phyloP scores from a whole-genome alignment of 2,329 filamentous ascomycete species.

The Colletotrichum godetiae region DNA sequence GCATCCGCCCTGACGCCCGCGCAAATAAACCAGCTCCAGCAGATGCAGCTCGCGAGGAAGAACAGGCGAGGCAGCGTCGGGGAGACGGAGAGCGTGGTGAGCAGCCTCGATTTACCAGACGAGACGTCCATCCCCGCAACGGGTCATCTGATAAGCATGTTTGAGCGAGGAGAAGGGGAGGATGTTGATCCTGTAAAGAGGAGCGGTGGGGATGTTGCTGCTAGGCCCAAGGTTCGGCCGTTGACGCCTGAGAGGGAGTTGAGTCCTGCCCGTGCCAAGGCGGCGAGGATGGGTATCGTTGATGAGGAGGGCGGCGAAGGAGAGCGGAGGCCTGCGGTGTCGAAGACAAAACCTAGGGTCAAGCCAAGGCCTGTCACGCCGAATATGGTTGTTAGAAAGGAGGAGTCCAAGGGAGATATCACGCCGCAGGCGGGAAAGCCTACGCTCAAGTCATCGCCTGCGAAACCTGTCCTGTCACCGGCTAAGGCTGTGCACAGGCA shows the following conservation, averaged over 20 bases:
- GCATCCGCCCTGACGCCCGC: conserved; percentile 22
- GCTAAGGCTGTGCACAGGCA: background rate
- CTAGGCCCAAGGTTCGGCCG: conserved; percentile 40
- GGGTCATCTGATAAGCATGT: conserved; percentile 74
- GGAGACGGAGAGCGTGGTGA: conserved; percentile 42
- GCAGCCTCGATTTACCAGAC: conserved; percentile 57
- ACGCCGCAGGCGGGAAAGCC: conserved; percentile 9
- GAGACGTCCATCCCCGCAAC: conserved; percentile 71
- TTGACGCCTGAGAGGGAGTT: conserved; percentile 46
- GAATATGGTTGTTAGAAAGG: background rate
- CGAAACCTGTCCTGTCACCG: conserved; percentile 3
- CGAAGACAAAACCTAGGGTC: conserved; percentile 42
- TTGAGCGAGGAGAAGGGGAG: conserved; percentile 59
- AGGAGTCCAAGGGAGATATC: background rate
- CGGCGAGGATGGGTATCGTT: conserved; percentile 15
- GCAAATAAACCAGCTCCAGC: conserved; percentile 31
- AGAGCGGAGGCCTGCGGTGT: background rate
- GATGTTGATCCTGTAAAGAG: conserved; percentile 50
- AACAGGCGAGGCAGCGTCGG: conserved; percentile 46
- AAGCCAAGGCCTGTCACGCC: conserved; percentile 36
- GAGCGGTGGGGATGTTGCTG: conserved; percentile 23
- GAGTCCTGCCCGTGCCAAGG: conserved; percentile 38
- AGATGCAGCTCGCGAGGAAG: conserved; percentile 17
- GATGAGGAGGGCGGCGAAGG: conserved; percentile 6
- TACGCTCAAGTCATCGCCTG: background rate